These are phyloP conservation scores for Vitellaria paradoxa DNA, from an alignment of 179 eudicot species.

Conservation along the genomic window DNA sequence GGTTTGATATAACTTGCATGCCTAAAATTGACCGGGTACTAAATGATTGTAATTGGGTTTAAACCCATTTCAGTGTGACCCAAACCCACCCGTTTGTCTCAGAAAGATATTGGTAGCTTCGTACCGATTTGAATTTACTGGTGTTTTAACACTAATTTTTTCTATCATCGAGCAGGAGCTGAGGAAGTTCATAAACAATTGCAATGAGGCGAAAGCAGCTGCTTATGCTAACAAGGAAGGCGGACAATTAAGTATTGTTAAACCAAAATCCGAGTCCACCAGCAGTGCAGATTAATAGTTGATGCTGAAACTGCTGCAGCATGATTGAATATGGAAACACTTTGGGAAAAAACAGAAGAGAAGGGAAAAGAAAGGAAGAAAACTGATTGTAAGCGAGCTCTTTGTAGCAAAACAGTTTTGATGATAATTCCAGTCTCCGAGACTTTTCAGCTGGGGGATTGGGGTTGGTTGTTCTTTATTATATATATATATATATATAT, in stretches of 20 bases:
- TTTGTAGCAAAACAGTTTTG: not conserved
- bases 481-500: not conserved
- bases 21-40: too few species aligned
- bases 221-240: constrained; percentile 83
- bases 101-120: too few species aligned
- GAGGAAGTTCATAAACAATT: constrained; percentile 73
- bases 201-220: constrained; percentile 81
- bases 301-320: not conserved
- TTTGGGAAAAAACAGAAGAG: not conserved
- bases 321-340: not conserved
- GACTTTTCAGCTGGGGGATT: not conserved
- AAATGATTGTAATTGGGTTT: too few species aligned
- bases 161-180: constrained; percentile 42
- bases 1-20: too few species aligned
- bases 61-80: too few species aligned
- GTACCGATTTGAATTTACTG: too few species aligned
- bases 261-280: constrained; percentile 34
- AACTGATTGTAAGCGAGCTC: not conserved
- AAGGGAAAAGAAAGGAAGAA: too few species aligned
- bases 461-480: not conserved
- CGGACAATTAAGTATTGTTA: constrained; percentile 69
- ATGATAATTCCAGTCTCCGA: not conserved
- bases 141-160: too few species aligned
- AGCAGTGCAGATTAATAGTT: constrained; percentile 28
- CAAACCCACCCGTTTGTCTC: too few species aligned